Conservation (phyloP, 2,329 filamentous ascomycete species). For the Venturiaceae sp. region DNA sequence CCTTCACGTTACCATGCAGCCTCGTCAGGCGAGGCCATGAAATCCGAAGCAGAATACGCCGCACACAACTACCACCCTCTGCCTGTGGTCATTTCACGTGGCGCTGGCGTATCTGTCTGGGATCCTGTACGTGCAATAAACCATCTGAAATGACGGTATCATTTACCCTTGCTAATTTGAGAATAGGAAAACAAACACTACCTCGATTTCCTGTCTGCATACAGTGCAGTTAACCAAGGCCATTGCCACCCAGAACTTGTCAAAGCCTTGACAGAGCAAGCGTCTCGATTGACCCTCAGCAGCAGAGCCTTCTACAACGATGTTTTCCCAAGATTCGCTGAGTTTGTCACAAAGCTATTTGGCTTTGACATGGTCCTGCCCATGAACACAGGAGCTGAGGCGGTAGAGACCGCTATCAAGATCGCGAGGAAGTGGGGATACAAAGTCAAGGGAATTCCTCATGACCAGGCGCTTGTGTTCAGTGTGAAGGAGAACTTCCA, state of each 20-base stretch:
- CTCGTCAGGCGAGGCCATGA: conserved; percentile 71
- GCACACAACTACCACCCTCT: conserved; percentile 99
- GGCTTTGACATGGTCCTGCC: conserved; percentile 97
- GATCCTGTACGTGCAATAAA: conserved; percentile 56
- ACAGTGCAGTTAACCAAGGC: conserved; percentile 95
- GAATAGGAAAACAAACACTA: conserved; percentile 55
- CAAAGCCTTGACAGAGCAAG: conserved; percentile 82
- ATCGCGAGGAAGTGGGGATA: conserved; percentile 97
- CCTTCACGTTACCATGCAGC: conserved; percentile 57
- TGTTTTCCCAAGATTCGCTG: conserved; percentile 91
- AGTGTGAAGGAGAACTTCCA: conserved; percentile 90
- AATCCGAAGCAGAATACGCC: conserved; percentile 71
- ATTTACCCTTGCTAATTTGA: not conserved
- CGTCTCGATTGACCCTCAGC: conserved; percentile 78
- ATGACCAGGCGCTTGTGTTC: conserved; percentile 76
- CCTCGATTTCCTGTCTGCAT: conserved; percentile 95
- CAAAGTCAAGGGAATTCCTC: conserved; percentile 84
- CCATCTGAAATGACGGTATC: not conserved
- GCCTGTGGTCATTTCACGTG: conserved; percentile 83
- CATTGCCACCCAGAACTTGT: conserved; percentile 96
- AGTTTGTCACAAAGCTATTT: conserved; percentile 81
- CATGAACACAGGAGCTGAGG: conserved; percentile 97
- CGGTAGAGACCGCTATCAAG: conserved; percentile 93
- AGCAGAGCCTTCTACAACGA: conserved; percentile 97
- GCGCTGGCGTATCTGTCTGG: conserved; percentile 83